Evolutionary conservation across 2,329 filamentous ascomycete genomes (phyloP), one percentile per base, ranked within the genome.

Genomic region (Erysiphe neolycopersici): DNA sequence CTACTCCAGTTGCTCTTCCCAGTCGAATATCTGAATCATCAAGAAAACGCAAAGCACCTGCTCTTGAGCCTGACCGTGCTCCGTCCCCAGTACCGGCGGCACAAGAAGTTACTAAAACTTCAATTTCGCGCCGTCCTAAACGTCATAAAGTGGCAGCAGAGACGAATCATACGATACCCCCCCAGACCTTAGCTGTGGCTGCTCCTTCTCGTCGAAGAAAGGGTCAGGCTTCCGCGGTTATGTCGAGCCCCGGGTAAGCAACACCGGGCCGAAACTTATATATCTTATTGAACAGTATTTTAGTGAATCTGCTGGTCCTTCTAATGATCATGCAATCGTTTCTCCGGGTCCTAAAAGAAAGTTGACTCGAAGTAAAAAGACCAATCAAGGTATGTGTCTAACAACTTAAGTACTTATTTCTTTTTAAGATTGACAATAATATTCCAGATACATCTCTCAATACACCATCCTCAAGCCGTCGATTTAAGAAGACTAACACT

Each of bases 41-140:
- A 49, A 71, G 76, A 58, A 93, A 93, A 66, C 77, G 85, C 58
- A 93, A 91, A 65, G 68, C 67, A 49, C 60, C 71, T 49, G 61
- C 64, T 50, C 26, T 62, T 52, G 71, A 71, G 51, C 61, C 61
- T 47, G 66, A 59, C 54, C 63, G 66, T 47, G 54, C 59, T 46
- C 57, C 59, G 41, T 50, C 58, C 45, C 46, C 54, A 41, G 59
- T 57, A 50, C 53, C 53, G 16, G 14, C 26, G 12, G 38, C 22
- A 41, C 16, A 16, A 41, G 39, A 41, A 30, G 17, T 22, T n/a
- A 55, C 57, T 29, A 58, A 56, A 51, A 52, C 58, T 19, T 54
- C 55, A 48, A 60, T 68, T 48, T 58, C 66, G 54, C 69, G 73
- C 61, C 71, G 72, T 60, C 65, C 73, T 59, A 87, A 82, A 64